Conservation (phyloP, 2,329 filamentous ascomycete genomes). For the Hymenotorrendiella dingleyae region DNA sequence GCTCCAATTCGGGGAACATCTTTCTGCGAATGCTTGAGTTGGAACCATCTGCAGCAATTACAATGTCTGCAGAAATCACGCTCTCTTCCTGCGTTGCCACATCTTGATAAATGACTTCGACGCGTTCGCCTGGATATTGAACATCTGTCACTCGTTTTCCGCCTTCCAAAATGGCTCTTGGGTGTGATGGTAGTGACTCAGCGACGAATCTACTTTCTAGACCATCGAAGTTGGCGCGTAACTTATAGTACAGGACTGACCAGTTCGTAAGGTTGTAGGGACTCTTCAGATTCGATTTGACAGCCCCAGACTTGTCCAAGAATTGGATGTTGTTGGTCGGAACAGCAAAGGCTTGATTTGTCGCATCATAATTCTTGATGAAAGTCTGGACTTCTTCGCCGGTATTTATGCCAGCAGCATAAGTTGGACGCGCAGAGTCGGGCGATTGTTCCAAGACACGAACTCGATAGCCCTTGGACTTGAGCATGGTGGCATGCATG, state of each 20-base stretch:
- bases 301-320: background rate
- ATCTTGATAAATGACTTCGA: background rate
- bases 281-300: background rate
- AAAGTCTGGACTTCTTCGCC: background rate
- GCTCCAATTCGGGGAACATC: background rate
- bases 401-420: background rate
- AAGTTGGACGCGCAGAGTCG: background rate
- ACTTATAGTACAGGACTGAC: no score
- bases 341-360: no score
- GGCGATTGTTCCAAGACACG: background rate
- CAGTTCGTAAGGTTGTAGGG: background rate
- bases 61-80: conserved; percentile 1
- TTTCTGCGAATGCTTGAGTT: background rate
- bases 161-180: no score
- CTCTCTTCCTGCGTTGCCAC: background rate
- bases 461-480: background rate
- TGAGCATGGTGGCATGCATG: background rate
- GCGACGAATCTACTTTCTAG: no score
- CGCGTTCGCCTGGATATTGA: background rate
- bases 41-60: conserved; percentile 8
- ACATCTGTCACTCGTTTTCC: background rate
- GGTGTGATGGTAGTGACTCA: no score
- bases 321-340: no score
- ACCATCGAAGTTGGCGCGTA: no score
- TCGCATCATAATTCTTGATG: background rate